Base-by-base conservation (phyloP, 140 eudicot genomes). In the Erigeron philadelphicus region DNA sequence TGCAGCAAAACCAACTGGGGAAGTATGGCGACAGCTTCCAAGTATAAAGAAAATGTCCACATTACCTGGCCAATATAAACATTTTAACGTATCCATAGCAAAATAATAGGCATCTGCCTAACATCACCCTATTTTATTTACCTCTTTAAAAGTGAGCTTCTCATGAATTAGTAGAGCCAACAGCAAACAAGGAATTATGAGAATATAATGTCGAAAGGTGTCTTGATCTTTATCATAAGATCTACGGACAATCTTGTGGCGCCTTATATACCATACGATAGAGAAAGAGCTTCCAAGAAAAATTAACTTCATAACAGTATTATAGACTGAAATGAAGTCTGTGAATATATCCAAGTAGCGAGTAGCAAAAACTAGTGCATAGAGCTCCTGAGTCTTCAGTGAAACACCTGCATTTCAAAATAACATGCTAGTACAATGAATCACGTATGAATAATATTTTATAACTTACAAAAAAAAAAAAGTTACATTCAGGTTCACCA, bases 11-110 rank as follows among this genome's bases (percentile, higher is more conserved):
- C 95, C 77, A 92, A 80, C 84, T 92, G 98, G 70, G 98, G 98
- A 81, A 92, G 91, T 66, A 92, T 92, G 19, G 98, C 98, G 31
- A 92, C 89, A 62, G 96, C 96, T 83, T 92, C 98, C 92, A 92
- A 76, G 79, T 64, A 92, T 45, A 92, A 66, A 58, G 98, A 92
- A 66, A 92, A 92, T 40, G 96, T 76, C 98, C 98, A 92, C 95
- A 86, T 73, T 43, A 92, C 83, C 98, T 92, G 84, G 44, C 70
- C 80, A 82, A 40, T 49, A 48, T 11, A 17, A 67, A 12, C 57
- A 49, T 8, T 13, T n/a, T 42, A 48, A 41, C 7, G 13, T 8
- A 5, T 18, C 44, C 72, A 23, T 54, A 42, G 15, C 55, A 64
- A 38, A 3, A 63, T 57, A 57, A 57, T 16, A 53, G 59, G 18